Evolutionary conservation across 2,329 filamentous ascomycete species (phyloP).

Genomic region (Emergomyces africanus): DNA sequence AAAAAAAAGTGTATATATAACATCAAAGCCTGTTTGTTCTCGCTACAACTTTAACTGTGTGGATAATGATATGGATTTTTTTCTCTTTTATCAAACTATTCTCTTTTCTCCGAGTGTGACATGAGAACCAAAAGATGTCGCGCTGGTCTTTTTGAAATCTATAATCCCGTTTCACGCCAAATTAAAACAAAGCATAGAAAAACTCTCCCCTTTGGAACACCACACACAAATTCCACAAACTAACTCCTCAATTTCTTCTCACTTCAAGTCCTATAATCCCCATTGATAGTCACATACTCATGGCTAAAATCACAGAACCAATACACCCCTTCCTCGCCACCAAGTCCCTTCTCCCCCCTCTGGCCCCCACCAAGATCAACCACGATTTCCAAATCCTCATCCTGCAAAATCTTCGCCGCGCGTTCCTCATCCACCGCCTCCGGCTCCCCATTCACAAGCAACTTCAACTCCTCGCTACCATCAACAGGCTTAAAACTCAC

Average conservation of each 20-base stretch:
- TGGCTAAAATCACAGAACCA: slow-evolving; percentile 59
- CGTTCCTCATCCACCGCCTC: slow-evolving; percentile 48
- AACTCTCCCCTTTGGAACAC: not conserved
- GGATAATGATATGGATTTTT: not conserved
- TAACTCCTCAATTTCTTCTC: slow-evolving; percentile 17
- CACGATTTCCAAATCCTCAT: slow-evolving; percentile 50
- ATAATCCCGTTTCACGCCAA: not conserved
- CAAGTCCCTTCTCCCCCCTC: slow-evolving; percentile 26
- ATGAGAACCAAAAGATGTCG: not conserved
- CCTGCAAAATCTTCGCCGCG: slow-evolving; percentile 46
- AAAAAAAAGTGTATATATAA: not conserved
- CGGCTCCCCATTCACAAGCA: slow-evolving; percentile 50
- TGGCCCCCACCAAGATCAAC: slow-evolving; percentile 44
- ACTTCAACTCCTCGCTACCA: slow-evolving; percentile 42
- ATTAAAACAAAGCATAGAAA: not conserved
- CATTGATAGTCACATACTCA: slow-evolving; percentile 58
- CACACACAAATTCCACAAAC: no score
- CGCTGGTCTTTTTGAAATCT: not conserved
- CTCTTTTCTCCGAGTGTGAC: not conserved
- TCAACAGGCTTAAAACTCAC: slow-evolving; percentile 50
- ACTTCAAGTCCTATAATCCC: slow-evolving; percentile 49
- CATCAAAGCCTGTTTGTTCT: not conserved
- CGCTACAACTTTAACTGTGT: not conserved
- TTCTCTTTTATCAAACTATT: not conserved
- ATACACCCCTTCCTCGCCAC: slow-evolving; percentile 42